A percentile compares a stretch with the other conserved stretches of the same genome.
Conservation (phyloP, 306 rosid genomes). For the Trifolium pratense region DNA sequence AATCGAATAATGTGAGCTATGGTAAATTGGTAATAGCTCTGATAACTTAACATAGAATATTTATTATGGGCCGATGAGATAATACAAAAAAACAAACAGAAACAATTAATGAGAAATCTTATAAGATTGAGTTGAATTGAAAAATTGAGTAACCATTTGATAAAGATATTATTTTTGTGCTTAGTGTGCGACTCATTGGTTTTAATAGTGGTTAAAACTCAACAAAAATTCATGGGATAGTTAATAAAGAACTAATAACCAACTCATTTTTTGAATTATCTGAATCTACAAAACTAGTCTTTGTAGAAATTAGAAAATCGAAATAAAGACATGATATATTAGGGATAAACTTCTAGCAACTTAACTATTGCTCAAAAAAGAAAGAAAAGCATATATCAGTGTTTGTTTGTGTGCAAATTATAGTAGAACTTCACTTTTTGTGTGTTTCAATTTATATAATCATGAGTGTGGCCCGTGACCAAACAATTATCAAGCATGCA, state of each 20-base stretch:
- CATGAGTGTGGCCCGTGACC: conserved; percentile 19
- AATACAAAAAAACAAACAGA: conserved; percentile 12
- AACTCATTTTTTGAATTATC: conserved; percentile 8
- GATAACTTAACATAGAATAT: conserved; percentile 2
- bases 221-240: neutral
- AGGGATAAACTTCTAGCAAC: neutral
- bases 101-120: neutral
- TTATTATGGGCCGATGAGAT: conserved; percentile 6
- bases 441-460: neutral
- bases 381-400: neutral
- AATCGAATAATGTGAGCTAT: conserved; percentile 46
- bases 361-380: conserved; percentile 1
- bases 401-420: neutral
- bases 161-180: conserved; percentile 8
- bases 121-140: conserved; percentile 5
- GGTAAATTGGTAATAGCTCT: conserved; percentile 36
- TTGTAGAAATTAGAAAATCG: conserved; percentile 3
- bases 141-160: neutral
- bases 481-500: conserved; percentile 1
- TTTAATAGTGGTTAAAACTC: conserved; percentile 6
- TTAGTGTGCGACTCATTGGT: neutral
- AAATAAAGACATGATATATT: conserved; percentile 2
- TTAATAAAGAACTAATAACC: conserved; percentile 3
- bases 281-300: conserved; percentile 7
- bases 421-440: neutral